Evolutionary conservation across 495 filamentous ascomycete genomes (phyloP).

Genomic region (Neurospora cerealis): DNA sequence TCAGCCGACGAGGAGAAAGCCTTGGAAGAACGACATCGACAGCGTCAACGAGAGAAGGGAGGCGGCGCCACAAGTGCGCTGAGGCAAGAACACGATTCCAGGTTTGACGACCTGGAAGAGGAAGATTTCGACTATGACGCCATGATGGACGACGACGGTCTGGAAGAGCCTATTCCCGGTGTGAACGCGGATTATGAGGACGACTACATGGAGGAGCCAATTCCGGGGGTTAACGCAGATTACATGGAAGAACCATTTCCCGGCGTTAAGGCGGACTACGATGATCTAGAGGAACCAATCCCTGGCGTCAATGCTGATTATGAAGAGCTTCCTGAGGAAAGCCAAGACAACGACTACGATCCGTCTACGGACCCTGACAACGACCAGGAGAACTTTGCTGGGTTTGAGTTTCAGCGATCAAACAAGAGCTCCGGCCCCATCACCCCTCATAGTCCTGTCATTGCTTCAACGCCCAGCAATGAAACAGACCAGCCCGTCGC

Average conservation of each 20-base stretch:
- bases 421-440: conserved; percentile 37
- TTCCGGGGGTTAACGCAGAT: conserved; percentile 24
- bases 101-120: conserved; percentile 55
- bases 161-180: conserved; percentile 69
- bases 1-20: conserved; percentile 70
- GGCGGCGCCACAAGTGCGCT: neutral
- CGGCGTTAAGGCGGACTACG: conserved; percentile 37
- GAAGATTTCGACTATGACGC: conserved; percentile 58
- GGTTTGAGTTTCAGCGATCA: conserved; percentile 42
- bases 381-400: conserved; percentile 43
- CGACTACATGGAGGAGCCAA: conserved; percentile 24
- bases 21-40: conserved; percentile 75
- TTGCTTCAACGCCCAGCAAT: conserved; percentile 45
- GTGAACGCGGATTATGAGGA: conserved; percentile 59
- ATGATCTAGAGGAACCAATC: conserved; percentile 64
- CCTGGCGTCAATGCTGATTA: conserved; percentile 65
- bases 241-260: neutral
- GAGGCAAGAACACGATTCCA: conserved; percentile 23
- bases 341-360: conserved; percentile 7
- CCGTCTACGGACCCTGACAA: conserved; percentile 31
- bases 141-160: conserved; percentile 58
- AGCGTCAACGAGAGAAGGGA: conserved; percentile 52
- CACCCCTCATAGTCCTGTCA: conserved; percentile 35
- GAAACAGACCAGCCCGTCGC: conserved; percentile 38
- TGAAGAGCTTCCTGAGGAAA: conserved; percentile 26